These are phyloP conservation scores for Zymoseptoria crescenta DNA, from an alignment of 2,329 filamentous ascomycete species.

Conservation along the genomic window DNA sequence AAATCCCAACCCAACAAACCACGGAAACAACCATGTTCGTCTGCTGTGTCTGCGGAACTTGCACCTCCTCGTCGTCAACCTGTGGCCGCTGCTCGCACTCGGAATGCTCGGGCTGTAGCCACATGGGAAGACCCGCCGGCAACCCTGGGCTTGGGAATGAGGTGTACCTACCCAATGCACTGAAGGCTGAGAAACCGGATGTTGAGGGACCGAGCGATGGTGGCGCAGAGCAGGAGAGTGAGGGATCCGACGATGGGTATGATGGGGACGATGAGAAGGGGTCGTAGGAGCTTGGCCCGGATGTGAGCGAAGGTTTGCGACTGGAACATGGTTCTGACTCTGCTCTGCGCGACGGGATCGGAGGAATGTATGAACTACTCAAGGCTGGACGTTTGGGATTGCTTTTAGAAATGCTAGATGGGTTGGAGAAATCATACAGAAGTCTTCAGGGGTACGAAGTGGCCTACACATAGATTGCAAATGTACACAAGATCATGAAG, in stretches of 20 bases:
- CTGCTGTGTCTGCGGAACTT: constrained; percentile 1
- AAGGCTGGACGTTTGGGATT: background rate
- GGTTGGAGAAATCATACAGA: background rate
- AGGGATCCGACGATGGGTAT: background rate
- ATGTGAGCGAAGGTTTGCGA: background rate
- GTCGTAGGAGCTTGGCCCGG: background rate
- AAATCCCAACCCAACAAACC: background rate
- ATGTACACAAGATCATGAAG: background rate
- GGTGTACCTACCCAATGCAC: background rate
- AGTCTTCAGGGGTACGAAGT: background rate
- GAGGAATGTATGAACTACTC: background rate
- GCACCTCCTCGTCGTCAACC: background rate
- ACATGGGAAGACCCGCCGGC: constrained; percentile 14
- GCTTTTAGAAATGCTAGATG: background rate
- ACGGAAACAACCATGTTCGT: background rate
- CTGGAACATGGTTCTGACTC: background rate
- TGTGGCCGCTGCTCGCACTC: background rate
- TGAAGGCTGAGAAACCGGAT: background rate
- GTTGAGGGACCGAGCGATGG: background rate
- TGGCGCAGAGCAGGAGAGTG: background rate
- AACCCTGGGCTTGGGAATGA: background rate
- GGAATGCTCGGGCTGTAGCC: background rate
- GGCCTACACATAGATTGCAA: background rate
- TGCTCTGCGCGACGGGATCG: background rate
- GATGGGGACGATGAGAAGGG: background rate